Percentiles rank a stretch among this genome's conserved stretches.
phyloP scores from a whole-genome alignment of 352 stramenopile genomes.

The Pythium myriotylum region DNA sequence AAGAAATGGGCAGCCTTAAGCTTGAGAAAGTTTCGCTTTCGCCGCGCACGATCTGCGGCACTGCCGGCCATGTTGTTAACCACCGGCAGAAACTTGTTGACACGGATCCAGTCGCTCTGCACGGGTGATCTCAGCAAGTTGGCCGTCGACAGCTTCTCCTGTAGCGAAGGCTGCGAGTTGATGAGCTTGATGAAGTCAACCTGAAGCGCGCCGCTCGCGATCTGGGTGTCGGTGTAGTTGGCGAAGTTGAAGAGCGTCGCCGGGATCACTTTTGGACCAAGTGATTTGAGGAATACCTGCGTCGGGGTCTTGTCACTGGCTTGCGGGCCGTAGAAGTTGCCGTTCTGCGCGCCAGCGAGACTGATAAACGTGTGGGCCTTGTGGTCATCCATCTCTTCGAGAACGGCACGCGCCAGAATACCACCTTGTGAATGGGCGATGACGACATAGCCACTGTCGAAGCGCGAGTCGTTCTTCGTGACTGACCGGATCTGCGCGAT shows the following conservation, averaged over 20 bases:
- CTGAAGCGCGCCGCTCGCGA: constrained; percentile 36
- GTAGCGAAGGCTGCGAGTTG: constrained; percentile 31
- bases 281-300: constrained; percentile 36
- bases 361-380: constrained; percentile 46
- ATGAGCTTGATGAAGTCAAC: constrained; percentile 38
- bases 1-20: constrained; percentile 40
- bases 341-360: constrained; percentile 50
- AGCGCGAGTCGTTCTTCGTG: constrained; percentile 32
- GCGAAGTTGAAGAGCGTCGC: constrained; percentile 37
- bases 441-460: constrained; percentile 49
- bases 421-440: constrained; percentile 54
- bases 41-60: constrained; percentile 24
- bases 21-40: constrained; percentile 37
- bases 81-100: constrained; percentile 39
- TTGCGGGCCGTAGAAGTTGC: constrained; percentile 56
- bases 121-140: constrained; percentile 43
- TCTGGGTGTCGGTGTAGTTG: constrained; percentile 28
- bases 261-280: constrained; percentile 34
- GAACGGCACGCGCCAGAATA: constrained; percentile 38
- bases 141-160: constrained; percentile 40
- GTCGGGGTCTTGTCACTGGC: constrained; percentile 31
- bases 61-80: constrained; percentile 28
- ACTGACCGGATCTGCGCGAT: constrained; percentile 48
- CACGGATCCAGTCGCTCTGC: constrained; percentile 22
- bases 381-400: constrained; percentile 64